phyloP scores from a whole-genome alignment of 2,329 filamentous ascomycete species.

The Claviceps maximensis region DNA sequence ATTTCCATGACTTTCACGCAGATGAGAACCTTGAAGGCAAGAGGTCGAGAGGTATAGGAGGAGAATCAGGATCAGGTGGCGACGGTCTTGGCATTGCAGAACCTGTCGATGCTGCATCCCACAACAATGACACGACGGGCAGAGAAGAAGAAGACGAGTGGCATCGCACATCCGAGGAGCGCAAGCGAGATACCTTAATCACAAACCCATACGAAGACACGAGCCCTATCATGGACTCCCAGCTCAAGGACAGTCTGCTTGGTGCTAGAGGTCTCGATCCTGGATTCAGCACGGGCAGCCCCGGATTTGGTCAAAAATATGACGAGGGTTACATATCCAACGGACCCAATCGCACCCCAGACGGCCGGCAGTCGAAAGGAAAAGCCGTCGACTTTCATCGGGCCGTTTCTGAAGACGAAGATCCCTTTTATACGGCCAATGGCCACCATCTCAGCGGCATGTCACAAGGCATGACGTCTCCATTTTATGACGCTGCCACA shows the following conservation, averaged over 20 bases:
- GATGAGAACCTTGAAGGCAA: constrained; percentile 16
- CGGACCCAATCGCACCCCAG: constrained; percentile 42
- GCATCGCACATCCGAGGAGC: constrained; percentile 47
- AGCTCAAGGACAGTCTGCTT: constrained; percentile 37
- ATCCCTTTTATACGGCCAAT: constrained; percentile 52
- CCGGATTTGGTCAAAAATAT: constrained; percentile 44
- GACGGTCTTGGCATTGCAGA: constrained; percentile 32
- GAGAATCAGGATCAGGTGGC: too few species aligned
- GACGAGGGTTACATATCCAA: constrained; percentile 92
- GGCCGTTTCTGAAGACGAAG: constrained; percentile 33
- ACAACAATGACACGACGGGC: constrained; percentile 36
- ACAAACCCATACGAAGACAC: constrained; percentile 56
- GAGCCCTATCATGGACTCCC: constrained; percentile 46
- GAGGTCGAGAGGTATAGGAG: constrained; percentile 2
- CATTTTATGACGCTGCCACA: constrained; percentile 79
- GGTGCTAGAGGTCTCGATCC: constrained; percentile 24
- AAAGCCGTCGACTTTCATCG: constrained; percentile 42
- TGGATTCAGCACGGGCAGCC: constrained; percentile 41
- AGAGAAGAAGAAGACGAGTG: constrained; percentile 52
- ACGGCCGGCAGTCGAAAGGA: constrained; percentile 34
- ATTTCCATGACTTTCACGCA: constrained; percentile 16
- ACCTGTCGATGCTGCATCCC: constrained; percentile 40
- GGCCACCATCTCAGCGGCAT: constrained; percentile 68
- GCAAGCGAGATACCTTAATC: constrained; percentile 51
- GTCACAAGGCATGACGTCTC: constrained; percentile 82